Conservation (phyloP, 2,329 filamentous ascomycete genomes). For the Sporothrix variecibatus region DNA sequence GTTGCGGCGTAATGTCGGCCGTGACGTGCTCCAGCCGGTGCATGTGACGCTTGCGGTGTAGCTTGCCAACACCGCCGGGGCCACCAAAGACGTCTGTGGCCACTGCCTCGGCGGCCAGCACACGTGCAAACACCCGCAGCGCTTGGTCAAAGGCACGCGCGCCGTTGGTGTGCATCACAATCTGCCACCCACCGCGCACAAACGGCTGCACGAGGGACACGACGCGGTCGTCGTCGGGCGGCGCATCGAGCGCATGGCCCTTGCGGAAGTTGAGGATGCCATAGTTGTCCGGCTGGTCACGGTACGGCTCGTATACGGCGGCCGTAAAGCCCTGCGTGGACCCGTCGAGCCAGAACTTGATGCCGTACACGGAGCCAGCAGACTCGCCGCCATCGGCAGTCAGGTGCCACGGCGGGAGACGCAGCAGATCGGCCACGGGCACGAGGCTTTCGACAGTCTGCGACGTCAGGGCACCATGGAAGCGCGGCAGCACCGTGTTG, state of each 20-base stretch:
- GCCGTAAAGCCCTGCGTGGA: slow-evolving; percentile 29
- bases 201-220: slow-evolving; percentile 26
- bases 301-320: slow-evolving; percentile 25
- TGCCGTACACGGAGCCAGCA: slow-evolving; percentile 16
- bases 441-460: slow-evolving; percentile 22
- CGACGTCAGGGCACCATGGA: slow-evolving; percentile 23
- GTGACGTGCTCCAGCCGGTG: slow-evolving; percentile 30
- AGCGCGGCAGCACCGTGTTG: slow-evolving; percentile 15
- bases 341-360: slow-evolving; percentile 29
- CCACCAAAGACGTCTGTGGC: background rate
- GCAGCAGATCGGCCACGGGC: slow-evolving; percentile 15
- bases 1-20: slow-evolving; percentile 24
- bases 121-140: slow-evolving; percentile 26
- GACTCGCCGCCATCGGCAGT: background rate
- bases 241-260: slow-evolving; percentile 14
- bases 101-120: slow-evolving; percentile 23
- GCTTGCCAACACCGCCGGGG: background rate
- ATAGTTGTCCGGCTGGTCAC: slow-evolving; percentile 30
- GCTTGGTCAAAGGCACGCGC: slow-evolving; percentile 27
- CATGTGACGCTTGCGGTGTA: slow-evolving; percentile 19
- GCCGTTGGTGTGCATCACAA: slow-evolving; percentile 30
- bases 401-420: slow-evolving; percentile 24
- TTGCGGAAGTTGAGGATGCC: slow-evolving; percentile 35
- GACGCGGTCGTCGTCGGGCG: slow-evolving; percentile 26
- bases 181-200: slow-evolving; percentile 28